phyloP scores from a whole-genome alignment of 805 yeast species.

The Starmerella bacillaris region DNA sequence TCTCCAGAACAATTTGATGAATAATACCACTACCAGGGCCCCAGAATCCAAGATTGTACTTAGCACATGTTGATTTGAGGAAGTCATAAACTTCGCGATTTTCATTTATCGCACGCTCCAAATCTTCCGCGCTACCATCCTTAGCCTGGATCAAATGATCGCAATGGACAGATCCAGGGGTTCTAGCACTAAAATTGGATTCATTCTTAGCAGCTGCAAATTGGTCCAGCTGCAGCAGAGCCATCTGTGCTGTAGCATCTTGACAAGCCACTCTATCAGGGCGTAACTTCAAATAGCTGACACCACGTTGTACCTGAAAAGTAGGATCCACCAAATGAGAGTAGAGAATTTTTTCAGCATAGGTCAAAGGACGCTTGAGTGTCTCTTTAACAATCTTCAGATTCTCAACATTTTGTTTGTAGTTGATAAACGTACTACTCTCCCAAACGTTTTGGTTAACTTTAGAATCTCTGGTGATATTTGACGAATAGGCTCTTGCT shows the following conservation, averaged over 20 bases:
- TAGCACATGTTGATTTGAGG: slow-evolving; percentile 74
- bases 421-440: slow-evolving; percentile 66
- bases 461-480: slow-evolving; percentile 45
- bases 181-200: slow-evolving; percentile 54
- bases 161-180: slow-evolving; percentile 93
- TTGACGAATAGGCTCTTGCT: slow-evolving; percentile 17
- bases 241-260: slow-evolving; percentile 99
- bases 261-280: slow-evolving; percentile 98
- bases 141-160: slow-evolving; percentile 96
- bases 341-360: slow-evolving; percentile 87
- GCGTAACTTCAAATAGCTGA: slow-evolving; percentile 77
- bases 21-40: slow-evolving; percentile 97
- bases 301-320: slow-evolving; percentile 72
- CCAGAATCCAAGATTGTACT: slow-evolving; percentile 97
- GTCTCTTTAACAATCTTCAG: slow-evolving; percentile 69
- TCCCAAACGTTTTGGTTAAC: slow-evolving; percentile 50
- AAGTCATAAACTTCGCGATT: slow-evolving; percentile 92
- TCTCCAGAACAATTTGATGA: slow-evolving; percentile 90
- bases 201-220: slow-evolving; percentile 16
- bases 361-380: slow-evolving; percentile 74
- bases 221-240: slow-evolving; percentile 47
- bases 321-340: slow-evolving; percentile 89
- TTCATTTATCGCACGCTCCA: slow-evolving; percentile 67
- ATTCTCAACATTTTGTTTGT: slow-evolving; percentile 78
- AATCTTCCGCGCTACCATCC: slow-evolving; percentile 71